Conservation (phyloP, 164 flowering plant species). For the Sedum album region DNA sequence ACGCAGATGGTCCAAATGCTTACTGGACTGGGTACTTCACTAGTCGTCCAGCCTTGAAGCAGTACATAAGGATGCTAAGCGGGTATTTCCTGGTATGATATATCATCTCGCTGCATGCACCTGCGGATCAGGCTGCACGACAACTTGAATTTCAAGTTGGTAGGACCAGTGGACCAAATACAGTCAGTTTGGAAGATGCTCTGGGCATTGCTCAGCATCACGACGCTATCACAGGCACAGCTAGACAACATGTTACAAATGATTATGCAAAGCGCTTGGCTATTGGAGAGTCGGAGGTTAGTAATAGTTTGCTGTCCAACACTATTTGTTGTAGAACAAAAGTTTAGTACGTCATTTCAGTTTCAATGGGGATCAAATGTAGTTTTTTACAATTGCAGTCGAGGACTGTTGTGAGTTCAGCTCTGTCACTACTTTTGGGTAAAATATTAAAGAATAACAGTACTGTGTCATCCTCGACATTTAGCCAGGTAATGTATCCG, state of each 20-base stretch:
- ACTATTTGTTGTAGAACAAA: no score
- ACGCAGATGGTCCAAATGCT: slow-evolving; percentile 67
- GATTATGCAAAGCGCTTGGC: slow-evolving; percentile 81
- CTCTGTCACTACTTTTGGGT: slow-evolving; percentile 46
- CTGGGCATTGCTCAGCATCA: slow-evolving; percentile 86
- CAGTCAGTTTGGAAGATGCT: slow-evolving; percentile 70
- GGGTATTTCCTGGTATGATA: slow-evolving; percentile 81
- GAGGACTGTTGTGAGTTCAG: slow-evolving; percentile 47
- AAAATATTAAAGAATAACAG: slow-evolving; percentile 32
- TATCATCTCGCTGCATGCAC: background rate
- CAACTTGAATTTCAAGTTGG: slow-evolving; percentile 80
- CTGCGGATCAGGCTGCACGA: slow-evolving; percentile 57
- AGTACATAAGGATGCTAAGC: slow-evolving; percentile 65
- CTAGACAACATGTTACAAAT: slow-evolving; percentile 77
- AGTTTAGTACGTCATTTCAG: background rate
- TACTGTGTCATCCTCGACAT: slow-evolving; percentile 18
- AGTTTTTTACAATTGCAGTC: slow-evolving; percentile 34
- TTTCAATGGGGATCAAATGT: background rate
- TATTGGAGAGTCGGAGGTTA: slow-evolving; percentile 67
- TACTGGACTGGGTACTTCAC: slow-evolving; percentile 95
- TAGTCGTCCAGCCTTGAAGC: slow-evolving; percentile 82
- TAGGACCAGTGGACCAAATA: slow-evolving; percentile 44
- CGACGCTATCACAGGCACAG: slow-evolving; percentile 87
- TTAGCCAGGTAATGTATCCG: slow-evolving; percentile 50
- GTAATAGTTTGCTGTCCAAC: background rate